Conservation (phyloP, 2,329 filamentous ascomycete genomes). For the Epichloe amarillans region DNA sequence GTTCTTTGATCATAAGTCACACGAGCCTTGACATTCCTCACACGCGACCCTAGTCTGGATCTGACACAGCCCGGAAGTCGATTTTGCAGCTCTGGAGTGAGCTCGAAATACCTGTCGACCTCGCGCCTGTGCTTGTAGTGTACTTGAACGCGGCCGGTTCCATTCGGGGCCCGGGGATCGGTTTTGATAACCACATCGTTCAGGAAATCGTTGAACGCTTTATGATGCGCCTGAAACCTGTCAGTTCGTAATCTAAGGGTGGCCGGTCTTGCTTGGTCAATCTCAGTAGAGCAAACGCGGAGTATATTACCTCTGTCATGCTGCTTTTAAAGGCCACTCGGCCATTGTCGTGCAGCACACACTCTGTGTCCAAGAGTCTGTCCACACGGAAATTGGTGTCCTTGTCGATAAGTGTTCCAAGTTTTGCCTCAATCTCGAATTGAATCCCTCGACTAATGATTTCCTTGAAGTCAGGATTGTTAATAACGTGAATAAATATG, state of each 20-base stretch:
- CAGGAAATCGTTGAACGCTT: slow-evolving; percentile 69
- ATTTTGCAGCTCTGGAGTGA: slow-evolving; percentile 45
- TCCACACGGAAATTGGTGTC: slow-evolving; percentile 56
- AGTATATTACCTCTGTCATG: slow-evolving; percentile 65
- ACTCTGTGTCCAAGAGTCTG: slow-evolving; percentile 56
- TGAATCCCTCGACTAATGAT: slow-evolving; percentile 52
- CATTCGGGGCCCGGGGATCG: slow-evolving; percentile 36
- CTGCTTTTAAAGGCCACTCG: slow-evolving; percentile 66
- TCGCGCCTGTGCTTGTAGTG: slow-evolving; percentile 74
- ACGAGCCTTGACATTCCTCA: slow-evolving; percentile 34
- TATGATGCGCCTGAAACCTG: slow-evolving; percentile 55
- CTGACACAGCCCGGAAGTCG: slow-evolving; percentile 52
- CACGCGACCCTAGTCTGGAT: slow-evolving; percentile 38
- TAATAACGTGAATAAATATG: slow-evolving; percentile 58
- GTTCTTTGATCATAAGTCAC: slow-evolving; percentile 67
- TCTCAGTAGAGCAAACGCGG: neutral
- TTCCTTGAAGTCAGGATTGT: slow-evolving; percentile 51
- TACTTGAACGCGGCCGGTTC: slow-evolving; percentile 44
- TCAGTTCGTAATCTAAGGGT: slow-evolving; percentile 8
- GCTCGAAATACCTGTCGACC: slow-evolving; percentile 70
- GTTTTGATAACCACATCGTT: slow-evolving; percentile 54
- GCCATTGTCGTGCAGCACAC: slow-evolving; percentile 47
- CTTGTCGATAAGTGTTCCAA: slow-evolving; percentile 68
- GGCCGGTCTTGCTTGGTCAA: neutral
- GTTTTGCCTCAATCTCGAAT: slow-evolving; percentile 88